Base-by-base conservation (phyloP, 2,329 filamentous ascomycete genomes). In the Penicillium sp. region DNA sequence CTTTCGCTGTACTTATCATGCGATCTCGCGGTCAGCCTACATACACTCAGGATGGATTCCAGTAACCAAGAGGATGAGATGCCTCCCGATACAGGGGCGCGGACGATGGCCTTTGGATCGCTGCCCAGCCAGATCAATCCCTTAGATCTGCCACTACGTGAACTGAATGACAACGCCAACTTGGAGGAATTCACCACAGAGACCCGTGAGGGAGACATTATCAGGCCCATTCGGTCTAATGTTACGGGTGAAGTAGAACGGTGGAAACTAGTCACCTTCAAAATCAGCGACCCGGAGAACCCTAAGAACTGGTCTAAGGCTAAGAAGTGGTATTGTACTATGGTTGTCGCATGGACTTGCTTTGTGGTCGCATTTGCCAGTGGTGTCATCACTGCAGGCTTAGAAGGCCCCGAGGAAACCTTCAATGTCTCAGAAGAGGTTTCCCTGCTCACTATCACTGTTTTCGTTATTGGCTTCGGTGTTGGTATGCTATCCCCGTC, bases 251-350 rank as follows among this genome's bases (percentile, higher is more conserved):
- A 75, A 52, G 69, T 77, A n/a, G 74, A 79, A 61, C 72, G 79
- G 28, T 86, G 83, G 66, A 83, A 86, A 57, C 75, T 89, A 9
- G 85, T 89, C 33, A 88, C 86, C 0, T 96, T 94, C 67, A 82
- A 79, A 3, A 80, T 86, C 2, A 76, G 85, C 58, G 90, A 94
- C 68, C 82, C 83, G 0, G 88, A 86, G 61, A 93, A 93, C 66
- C 90, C 90, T 0, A 93, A 93, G 79, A 94, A 93, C 71, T 94
- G 89, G 89, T 84, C 81, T 56, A 91, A 90, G 71, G 77, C 74
- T 1, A 87, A 78, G 71, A 94, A 92, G 73, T 93, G 90, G 89
- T 90, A 87, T 66, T 87, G 84, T 67, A 96, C 91, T 23, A 91
- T 95, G 87, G 84, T 90, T 16, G 90, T 96, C 0, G 88, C 91